A percentile compares a stretch with the other conserved stretches of the same genome.
phyloP scores from a whole-genome alignment of 2,329 filamentous ascomycete species.

The Neonectria hederae region DNA sequence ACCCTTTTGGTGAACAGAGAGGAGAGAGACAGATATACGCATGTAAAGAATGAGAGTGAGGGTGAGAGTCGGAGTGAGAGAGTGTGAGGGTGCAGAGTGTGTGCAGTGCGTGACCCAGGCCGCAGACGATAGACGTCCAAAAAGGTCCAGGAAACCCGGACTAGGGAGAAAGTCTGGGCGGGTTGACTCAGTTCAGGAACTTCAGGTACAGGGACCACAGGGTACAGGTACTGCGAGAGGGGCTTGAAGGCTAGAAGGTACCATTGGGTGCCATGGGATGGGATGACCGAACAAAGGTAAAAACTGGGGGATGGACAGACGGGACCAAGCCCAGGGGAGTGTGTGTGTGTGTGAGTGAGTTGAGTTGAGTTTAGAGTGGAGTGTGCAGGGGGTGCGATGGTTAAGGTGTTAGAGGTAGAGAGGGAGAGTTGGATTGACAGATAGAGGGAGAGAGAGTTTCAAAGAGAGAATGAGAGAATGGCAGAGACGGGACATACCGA shows the following conservation, averaged over 20 bases:
- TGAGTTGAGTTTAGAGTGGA: neutral
- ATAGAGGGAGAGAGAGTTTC: neutral
- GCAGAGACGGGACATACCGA: constrained; percentile 10
- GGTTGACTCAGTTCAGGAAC: constrained; percentile 1
- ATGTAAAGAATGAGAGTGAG: neutral
- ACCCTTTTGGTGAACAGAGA: neutral
- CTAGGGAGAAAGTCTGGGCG: constrained; percentile 8
- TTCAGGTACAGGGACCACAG: constrained; percentile 17
- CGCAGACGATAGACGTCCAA: neutral
- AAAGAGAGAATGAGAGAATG: neutral
- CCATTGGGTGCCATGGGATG: constrained; percentile 17
- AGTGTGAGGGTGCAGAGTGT: constrained; percentile 5
- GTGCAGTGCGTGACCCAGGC: neutral
- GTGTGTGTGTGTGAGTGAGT: neutral
- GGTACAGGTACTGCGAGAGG: constrained; percentile 18
- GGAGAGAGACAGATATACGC: neutral
- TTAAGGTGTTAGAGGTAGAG: neutral
- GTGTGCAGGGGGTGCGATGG: neutral
- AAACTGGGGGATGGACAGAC: neutral
- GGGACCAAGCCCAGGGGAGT: no score
- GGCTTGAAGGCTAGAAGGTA: constrained; percentile 12
- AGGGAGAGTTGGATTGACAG: neutral
- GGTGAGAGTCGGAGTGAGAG: neutral
- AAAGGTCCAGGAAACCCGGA: constrained; percentile 4
- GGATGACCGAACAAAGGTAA: neutral